Base-by-base conservation (phyloP, 805 yeast species). In the Wickerhamiella kurtzmanii region DNA sequence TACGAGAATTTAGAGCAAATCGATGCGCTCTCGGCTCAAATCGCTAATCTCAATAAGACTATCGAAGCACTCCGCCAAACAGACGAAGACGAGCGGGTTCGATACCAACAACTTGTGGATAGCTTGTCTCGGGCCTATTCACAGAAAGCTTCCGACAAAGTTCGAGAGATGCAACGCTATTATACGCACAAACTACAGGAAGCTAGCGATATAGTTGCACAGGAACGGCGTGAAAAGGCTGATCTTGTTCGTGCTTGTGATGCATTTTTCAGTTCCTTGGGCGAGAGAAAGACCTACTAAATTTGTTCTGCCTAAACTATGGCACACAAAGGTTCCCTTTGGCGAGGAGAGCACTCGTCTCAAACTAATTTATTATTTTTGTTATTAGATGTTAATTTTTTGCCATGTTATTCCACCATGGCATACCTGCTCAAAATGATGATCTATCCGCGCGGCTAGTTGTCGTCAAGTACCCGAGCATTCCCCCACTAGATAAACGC, bases 181-280 rank as follows among this genome's bases (percentile, higher is more conserved):
- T 25, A 25, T 11, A 6, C 11, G 32, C 32, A 11, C 32, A 25
- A 25, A 25, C 11, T 25, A 25, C 32, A 25, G 11, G 32, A 25
- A 25, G 32, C 32, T 6, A 25, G 11, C 39, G 73, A 72, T 22
- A 61, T 75, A 44, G 60, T 77, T 38, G 68, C 64, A 47, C 64
- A 63, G 15, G 86, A 77, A 59, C 67, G 72, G 43, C 63, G 61
- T n/a, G 84, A 79, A 57, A 79, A 78, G 59, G 70, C 69, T 28
- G 76, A 75, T 49, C 64, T 79, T 25, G 70, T 78, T 17, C 68
- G 69, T 49, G 68, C 77, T 38, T 73, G 74, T 63, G 77, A 75
- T 22, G 56, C 57, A 45, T 56, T 52, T 39, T 43, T 59, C 19
- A 47, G 20, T 13, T 32, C 32, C 9, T 6, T 25, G 6, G 6